Base-by-base conservation (phyloP, 345 rosid genomes). In the Aquilaria sinensis region DNA sequence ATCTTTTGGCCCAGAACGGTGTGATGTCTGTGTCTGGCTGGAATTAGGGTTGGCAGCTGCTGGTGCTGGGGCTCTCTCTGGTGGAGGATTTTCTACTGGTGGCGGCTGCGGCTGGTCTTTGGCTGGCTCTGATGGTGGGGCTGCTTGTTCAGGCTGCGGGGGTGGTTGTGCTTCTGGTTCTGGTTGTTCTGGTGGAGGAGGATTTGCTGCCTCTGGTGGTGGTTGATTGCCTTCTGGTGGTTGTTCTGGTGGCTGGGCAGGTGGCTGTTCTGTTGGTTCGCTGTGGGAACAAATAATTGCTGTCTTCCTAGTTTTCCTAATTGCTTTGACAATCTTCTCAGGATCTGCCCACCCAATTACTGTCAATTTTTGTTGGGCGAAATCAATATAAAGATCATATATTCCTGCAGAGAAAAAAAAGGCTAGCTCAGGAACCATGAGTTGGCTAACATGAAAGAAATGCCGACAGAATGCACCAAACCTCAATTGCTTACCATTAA, bases 331-430 rank as follows among this genome's bases (percentile, higher is more conserved):
- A 30, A 85, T 73, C 70, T 61, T 79, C 31, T 79, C 89, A 0
- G 91, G 95, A 68, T 85, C 90, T 1, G 84, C 91, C 88, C 95
- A 83, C 52, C 95, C 91, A 13, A 82, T 65, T 11, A 88, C 54
- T 9, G 87, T 85, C 64, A 85, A 57, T 69, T 85, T 88, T 72
- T 88, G 91, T 53, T 88, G 82, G 9, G 83, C 81, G 29, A 85
- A 57, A 49, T 88, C 91, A 14, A 82, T 74, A 68, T 68, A 66
- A 64, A 78, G 67, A 67, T 87, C 85, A 74, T 78, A 80, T 65
- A 87, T 85, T 23, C 90, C 90, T 85, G 81, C 12, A 32, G 12
- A 12, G 29, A 56, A 46, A 63, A 10, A 31, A 63, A 53, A 61
- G 23, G 32, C 6, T 31, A 46, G 4, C 14, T 52, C 55, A 60